Conservation (phyloP, 1,284 basidiomycete genomes). For the Leccinum solheimii region DNA sequence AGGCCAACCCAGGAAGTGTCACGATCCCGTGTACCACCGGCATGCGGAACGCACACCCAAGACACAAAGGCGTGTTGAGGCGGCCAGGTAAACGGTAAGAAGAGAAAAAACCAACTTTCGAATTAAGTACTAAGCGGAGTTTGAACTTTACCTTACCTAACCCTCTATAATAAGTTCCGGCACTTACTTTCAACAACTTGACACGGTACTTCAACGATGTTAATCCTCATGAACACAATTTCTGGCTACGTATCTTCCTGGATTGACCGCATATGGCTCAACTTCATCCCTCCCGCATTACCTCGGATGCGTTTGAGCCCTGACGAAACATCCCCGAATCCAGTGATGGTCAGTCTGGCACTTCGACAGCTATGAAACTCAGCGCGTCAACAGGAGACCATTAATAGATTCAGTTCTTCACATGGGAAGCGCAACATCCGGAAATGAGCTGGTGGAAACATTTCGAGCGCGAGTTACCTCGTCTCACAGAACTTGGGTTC, state of each 20-base stretch:
- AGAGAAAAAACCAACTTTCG: background rate
- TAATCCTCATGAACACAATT: background rate
- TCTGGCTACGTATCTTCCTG: slow-evolving; percentile 12
- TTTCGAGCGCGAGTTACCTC: slow-evolving; percentile 69
- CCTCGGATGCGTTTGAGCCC: slow-evolving; percentile 58
- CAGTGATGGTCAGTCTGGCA: slow-evolving; percentile 58
- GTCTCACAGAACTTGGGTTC: slow-evolving; percentile 75
- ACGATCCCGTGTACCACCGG: slow-evolving; percentile 45
- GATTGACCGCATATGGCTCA: slow-evolving; percentile 28
- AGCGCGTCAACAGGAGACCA: slow-evolving; percentile 2
- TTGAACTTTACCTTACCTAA: slow-evolving; percentile 6
- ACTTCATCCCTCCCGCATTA: slow-evolving; percentile 42
- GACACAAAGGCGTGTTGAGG: slow-evolving; percentile 46
- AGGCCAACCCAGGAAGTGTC: slow-evolving; percentile 47
- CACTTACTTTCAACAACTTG: too few relatives aligned
- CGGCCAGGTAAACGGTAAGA: slow-evolving; percentile 39
- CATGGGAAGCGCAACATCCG: slow-evolving; percentile 67
- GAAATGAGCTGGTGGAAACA: slow-evolving; percentile 82
- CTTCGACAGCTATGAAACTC: background rate
- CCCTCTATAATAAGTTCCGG: background rate
- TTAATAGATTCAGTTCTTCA: slow-evolving; percentile 76
- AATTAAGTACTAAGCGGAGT: slow-evolving; percentile 27
- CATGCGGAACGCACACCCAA: slow-evolving; percentile 59
- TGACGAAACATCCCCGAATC: slow-evolving; percentile 48
- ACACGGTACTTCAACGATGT: background rate